Percentiles rank a stretch among this genome's conserved stretches.
These are phyloP conservation scores for Backusella australiensis DNA, from an alignment of 192 early-diverging fungal species.

Conservation along the genomic window DNA sequence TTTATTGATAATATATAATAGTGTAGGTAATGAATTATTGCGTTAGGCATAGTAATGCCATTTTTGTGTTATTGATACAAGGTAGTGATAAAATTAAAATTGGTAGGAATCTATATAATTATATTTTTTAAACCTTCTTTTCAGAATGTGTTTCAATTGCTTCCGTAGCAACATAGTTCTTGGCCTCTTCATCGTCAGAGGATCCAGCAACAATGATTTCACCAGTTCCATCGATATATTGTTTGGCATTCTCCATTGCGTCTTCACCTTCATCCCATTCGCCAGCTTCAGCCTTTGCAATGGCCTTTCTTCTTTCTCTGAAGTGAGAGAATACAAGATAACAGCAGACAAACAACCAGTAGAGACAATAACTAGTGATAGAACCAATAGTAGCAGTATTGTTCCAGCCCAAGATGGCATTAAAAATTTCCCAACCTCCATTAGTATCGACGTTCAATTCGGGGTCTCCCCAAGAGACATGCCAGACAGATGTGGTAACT, in stretches of 20 bases:
- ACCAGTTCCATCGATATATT: slow-evolving; percentile 19
- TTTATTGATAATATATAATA: slow-evolving; percentile 3
- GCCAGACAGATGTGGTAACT: slow-evolving; percentile 36
- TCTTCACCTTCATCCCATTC: slow-evolving; percentile 22
- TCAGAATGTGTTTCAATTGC: not conserved
- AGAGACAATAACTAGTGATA: slow-evolving; percentile 74
- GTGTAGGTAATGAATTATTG: not conserved
- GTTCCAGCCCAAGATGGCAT: slow-evolving; percentile 72
- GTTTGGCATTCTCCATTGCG: slow-evolving; percentile 21
- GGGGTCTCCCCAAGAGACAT: slow-evolving; percentile 46
- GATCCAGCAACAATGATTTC: slow-evolving; percentile 1
- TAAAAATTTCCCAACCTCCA: slow-evolving; percentile 71
- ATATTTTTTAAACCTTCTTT: slow-evolving; percentile 3
- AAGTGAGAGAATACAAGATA: slow-evolving; percentile 49
- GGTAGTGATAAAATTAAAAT: not conserved
- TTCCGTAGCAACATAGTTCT: not conserved
- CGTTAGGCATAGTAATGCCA: not conserved
- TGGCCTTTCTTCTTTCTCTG: slow-evolving; percentile 25
- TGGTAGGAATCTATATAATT: not conserved
- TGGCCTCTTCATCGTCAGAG: not conserved
- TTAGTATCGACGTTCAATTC: slow-evolving; percentile 41
- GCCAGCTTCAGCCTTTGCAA: slow-evolving; percentile 9
- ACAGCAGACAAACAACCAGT: slow-evolving; percentile 65
- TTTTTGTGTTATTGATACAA: slow-evolving; percentile 1
- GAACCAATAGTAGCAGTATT: slow-evolving; percentile 73